These are phyloP conservation scores for Gremmenia infestans DNA, from an alignment of 2,329 filamentous ascomycete genomes.

Conservation along the genomic window DNA sequence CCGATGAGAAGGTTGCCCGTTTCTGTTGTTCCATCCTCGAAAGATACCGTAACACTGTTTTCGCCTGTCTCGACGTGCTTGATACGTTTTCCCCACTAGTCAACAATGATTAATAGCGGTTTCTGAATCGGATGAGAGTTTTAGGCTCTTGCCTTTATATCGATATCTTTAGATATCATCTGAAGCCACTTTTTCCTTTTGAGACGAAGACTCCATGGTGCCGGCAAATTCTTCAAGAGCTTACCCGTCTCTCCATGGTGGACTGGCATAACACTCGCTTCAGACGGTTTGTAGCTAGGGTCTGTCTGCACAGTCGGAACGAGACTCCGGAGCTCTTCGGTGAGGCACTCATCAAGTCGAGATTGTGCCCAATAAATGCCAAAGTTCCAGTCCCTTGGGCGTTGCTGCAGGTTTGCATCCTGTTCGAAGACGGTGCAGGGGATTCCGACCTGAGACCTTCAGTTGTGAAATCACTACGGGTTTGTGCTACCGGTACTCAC, in stretches of 20 bases:
- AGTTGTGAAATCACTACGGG: not conserved
- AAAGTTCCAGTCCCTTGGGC: constrained; percentile 32
- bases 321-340: constrained; percentile 21
- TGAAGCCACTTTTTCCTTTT: constrained; percentile 27
- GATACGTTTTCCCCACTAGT: constrained; percentile 24
- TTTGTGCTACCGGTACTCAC: not conserved
- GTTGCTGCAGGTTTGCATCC: constrained; percentile 22
- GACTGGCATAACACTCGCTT: constrained; percentile 23
- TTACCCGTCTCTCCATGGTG: constrained; percentile 27
- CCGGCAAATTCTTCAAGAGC: constrained; percentile 22
- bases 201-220: constrained; percentile 28
- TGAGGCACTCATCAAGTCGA: constrained; percentile 28
- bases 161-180: constrained; percentile 25
- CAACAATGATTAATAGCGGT: not conserved
- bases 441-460: constrained; percentile 21
- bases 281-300: constrained; percentile 19
- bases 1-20: constrained; percentile 72
- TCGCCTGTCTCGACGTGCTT: constrained; percentile 11
- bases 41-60: constrained; percentile 20
- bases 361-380: constrained; percentile 33
- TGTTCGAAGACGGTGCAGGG: constrained; percentile 31
- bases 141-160: constrained; percentile 23
- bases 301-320: constrained; percentile 26
- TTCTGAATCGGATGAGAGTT: not conserved
- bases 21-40: constrained; percentile 34